phyloP scores from a whole-genome alignment of 2,329 filamentous ascomycete genomes.

The Akanthomyces lecanii region DNA sequence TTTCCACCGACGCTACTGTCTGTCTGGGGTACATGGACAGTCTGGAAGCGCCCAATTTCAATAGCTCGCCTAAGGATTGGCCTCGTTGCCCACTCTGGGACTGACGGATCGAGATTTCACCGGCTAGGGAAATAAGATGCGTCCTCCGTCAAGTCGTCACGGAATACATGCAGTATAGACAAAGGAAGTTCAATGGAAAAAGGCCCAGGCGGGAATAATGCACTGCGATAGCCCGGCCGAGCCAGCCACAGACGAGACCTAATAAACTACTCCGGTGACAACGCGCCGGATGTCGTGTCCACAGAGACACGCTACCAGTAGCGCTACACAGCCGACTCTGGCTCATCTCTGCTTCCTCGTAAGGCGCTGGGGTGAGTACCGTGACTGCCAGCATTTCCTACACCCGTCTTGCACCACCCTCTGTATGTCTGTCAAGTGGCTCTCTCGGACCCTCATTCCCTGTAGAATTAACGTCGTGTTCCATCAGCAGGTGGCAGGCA shows the following conservation, averaged over 20 bases:
- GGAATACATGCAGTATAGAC: not conserved
- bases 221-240: not conserved
- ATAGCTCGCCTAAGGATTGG: not conserved
- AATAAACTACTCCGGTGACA: not conserved
- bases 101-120: not conserved
- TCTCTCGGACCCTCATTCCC: no score
- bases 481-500: no score
- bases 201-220: not conserved
- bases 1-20: not conserved
- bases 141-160: not conserved
- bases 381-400: not conserved
- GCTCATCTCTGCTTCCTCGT: not conserved
- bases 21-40: not conserved
- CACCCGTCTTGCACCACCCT: not conserved
- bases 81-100: not conserved
- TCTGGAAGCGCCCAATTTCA: constrained; percentile 3
- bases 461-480: no score
- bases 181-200: no score
- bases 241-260: not conserved
- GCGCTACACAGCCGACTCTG: not conserved
- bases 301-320: no score
- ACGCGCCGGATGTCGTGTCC: not conserved
- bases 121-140: not conserved
- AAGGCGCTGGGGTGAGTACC: not conserved
- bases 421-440: not conserved